phyloP scores from a whole-genome alignment of 2,329 filamentous ascomycete genomes.

The Decorospora gaudefroyi region DNA sequence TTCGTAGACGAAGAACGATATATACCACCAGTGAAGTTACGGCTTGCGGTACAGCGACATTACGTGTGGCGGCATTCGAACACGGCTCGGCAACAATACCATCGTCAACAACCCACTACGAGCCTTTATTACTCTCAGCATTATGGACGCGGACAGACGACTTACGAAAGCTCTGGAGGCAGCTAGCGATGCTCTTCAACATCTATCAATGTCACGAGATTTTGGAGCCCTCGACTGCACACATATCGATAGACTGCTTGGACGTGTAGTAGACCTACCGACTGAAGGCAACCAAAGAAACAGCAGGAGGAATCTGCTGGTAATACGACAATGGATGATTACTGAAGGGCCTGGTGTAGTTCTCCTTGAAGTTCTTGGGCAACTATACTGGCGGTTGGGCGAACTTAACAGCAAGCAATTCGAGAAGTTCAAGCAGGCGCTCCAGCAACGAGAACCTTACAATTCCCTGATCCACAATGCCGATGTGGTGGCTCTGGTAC shows the following conservation, averaged over 20 bases:
- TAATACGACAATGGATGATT: slow-evolving; percentile 45
- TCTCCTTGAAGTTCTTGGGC: slow-evolving; percentile 42
- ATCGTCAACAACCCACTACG: not conserved
- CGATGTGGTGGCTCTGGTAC: slow-evolving; percentile 30
- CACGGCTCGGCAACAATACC: not conserved
- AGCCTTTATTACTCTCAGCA: slow-evolving; percentile 4
- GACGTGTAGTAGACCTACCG: slow-evolving; percentile 42
- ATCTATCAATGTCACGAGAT: slow-evolving; percentile 42
- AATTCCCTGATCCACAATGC: slow-evolving; percentile 34
- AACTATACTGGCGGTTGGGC: slow-evolving; percentile 43
- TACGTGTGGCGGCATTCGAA: slow-evolving; percentile 14
- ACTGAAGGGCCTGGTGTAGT: slow-evolving; percentile 41
- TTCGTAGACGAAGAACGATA: slow-evolving; percentile 14
- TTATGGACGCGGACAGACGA: slow-evolving; percentile 39
- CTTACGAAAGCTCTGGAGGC: slow-evolving; percentile 41
- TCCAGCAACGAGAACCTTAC: slow-evolving; percentile 37
- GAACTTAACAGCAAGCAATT: slow-evolving; percentile 47
- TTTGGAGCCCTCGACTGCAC: slow-evolving; percentile 39
- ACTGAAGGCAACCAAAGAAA: slow-evolving; percentile 44
- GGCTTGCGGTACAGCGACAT: not conserved
- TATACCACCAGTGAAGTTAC: slow-evolving; percentile 20
- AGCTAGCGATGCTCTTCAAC: slow-evolving; percentile 43
- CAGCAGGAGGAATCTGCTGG: slow-evolving; percentile 41
- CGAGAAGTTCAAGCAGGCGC: slow-evolving; percentile 40
- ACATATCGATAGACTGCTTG: slow-evolving; percentile 42